These are phyloP conservation scores for Cyclaneusma minus DNA, from an alignment of 2,329 filamentous ascomycete genomes.

Conservation along the genomic window DNA sequence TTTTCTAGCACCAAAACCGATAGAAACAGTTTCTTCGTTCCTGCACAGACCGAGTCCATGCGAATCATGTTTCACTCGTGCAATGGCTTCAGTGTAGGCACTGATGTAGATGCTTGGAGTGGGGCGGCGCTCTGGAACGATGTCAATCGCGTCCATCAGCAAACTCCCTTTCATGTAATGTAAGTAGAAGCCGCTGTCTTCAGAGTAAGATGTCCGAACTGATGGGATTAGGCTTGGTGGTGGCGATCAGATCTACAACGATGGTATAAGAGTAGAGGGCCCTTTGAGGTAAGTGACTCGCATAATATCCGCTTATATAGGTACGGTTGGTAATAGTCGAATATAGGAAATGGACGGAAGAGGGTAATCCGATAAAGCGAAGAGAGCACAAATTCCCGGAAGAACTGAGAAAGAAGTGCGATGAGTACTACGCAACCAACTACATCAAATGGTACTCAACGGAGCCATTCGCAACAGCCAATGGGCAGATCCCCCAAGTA, in stretches of 20 bases:
- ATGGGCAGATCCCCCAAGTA: conserved; percentile 84
- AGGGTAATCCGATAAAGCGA: conserved; percentile 70
- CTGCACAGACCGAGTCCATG: conserved; percentile 74
- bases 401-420: conserved; percentile 66
- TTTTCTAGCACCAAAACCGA: conserved; percentile 40
- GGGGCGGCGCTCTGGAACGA: conserved; percentile 94
- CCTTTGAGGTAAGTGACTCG: conserved; percentile 64
- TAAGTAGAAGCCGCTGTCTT: conserved; percentile 34
- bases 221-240: conserved; percentile 61
- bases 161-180: conserved; percentile 84
- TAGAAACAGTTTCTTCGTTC: conserved; percentile 68
- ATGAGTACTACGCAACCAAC: conserved; percentile 81
- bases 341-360: conserved; percentile 77
- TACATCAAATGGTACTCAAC: conserved; percentile 75
- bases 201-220: conserved; percentile 7
- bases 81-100: conserved; percentile 87
- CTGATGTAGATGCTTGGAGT: conserved; percentile 72
- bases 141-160: conserved; percentile 67
- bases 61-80: conserved; percentile 98
- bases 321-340: conserved; percentile 42
- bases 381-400: conserved; percentile 63
- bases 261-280: conserved; percentile 73
- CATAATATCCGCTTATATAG: no score
- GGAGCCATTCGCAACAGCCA: conserved; percentile 72
- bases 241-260: conserved; percentile 94